Base-by-base conservation (phyloP, 2,329 filamentous ascomycete species). In the Magnaporthiopsis rhizophila region DNA sequence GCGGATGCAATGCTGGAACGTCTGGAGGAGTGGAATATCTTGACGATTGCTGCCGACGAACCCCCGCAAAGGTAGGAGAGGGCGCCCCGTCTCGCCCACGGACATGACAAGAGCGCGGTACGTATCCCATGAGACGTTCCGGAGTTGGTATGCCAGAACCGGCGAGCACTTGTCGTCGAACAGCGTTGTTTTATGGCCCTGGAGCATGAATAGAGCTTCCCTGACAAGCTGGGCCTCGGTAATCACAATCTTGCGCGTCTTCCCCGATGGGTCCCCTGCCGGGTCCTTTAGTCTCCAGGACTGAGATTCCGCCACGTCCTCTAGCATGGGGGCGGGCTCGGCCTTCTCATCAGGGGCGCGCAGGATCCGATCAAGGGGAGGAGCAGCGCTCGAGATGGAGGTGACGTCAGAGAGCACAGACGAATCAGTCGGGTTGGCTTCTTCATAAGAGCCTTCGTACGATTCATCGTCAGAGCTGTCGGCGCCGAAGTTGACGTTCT, bases 181-280 rank as follows among this genome's bases (percentile, higher is more conserved):
- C 1, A 97, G 72, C 1, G 86, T 88, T 2, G 90, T 94, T 7
- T 87, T 83, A 4, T 95, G 78, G 0, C 93, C 93, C 64, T 86
- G 85, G 0, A 98, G 82, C 91, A 97, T 96, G 70, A 91, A 94
- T 0, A 97, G 79, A 0, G 86, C 84, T 71, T 98, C 92, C 61
- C 92, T 86, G 32, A 93, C 78, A 13, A 88, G 79, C 67, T 93
- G 87, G 1, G 90, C 78, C 72, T 97, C 93, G 0, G 89, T 85
- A 7, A 94, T 78, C 1, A 75, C 70, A 0, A 78, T 73, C 65
- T 81, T 81, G 38, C 74, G 75, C 0, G 74, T 66, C 45, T 70
- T 71, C 0, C 73, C 74, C 12, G 70, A 66, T 3, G 71, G 62
- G 26, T 79, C 76, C 62, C 67, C 69, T 3, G 34, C 11, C 21